Evolutionary conservation across 495 filamentous ascomycete species (phyloP).

Genomic region (Xylaria curta): DNA sequence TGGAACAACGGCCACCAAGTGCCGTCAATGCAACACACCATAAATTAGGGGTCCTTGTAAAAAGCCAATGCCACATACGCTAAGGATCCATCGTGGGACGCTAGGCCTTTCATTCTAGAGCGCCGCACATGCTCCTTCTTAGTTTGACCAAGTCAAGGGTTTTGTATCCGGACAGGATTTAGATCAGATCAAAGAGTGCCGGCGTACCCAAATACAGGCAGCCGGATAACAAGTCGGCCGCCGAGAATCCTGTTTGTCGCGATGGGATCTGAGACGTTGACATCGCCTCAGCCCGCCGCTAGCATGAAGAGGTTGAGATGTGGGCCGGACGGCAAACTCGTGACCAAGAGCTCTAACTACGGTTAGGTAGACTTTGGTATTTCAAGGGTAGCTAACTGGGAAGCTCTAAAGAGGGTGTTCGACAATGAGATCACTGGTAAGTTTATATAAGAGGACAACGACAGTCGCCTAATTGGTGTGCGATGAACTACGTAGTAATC

Average conservation of each 20-base stretch:
- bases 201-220: neutral
- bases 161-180: neutral
- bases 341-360: neutral
- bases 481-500: neutral
- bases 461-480: neutral
- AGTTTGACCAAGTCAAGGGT: neutral
- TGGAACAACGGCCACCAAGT: neutral
- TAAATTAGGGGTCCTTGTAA: neutral
- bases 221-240: neutral
- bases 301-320: neutral
- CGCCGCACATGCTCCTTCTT: neutral
- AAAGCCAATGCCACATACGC: neutral
- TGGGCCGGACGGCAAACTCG: neutral
- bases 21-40: constrained; percentile 3
- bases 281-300: neutral
- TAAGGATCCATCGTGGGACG: neutral
- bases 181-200: neutral
- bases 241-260: neutral
- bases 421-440: neutral
- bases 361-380: neutral
- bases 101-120: neutral
- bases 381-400: neutral
- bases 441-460: neutral
- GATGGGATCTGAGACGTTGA: neutral
- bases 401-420: neutral